Evolutionary conservation across 2,329 filamentous ascomycete species (phyloP).

Genomic region (Laburnicola sp.): DNA sequence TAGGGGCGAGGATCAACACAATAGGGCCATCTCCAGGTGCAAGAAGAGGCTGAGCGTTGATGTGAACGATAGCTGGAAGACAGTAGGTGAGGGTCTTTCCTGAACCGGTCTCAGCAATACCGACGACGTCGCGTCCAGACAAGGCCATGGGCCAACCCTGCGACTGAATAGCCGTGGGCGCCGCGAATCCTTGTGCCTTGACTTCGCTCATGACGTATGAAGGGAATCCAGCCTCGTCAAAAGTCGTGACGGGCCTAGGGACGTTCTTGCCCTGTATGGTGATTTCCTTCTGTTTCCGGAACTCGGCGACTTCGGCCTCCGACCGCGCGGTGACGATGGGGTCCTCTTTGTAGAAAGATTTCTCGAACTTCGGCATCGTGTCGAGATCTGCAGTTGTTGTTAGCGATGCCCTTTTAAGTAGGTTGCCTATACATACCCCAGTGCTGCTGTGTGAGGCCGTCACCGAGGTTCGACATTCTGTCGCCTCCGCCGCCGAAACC

Average conservation of each 20-base stretch:
- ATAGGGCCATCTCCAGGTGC: conserved; percentile 95
- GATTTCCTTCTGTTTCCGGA: conserved; percentile 84
- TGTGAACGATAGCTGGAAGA: conserved; percentile 96
- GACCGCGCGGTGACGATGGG: conserved; percentile 74
- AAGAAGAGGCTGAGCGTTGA: conserved; percentile 96
- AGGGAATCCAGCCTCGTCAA: conserved; percentile 97
- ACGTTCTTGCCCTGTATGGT: conserved; percentile 77
- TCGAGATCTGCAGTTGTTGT: conserved; percentile 64
- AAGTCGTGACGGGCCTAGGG: conserved; percentile 92
- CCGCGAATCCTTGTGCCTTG: conserved; percentile 94
- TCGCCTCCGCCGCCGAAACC: conserved; percentile 74
- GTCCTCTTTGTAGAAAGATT: conserved; percentile 98
- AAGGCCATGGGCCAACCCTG: conserved; percentile 99
- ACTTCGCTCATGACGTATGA: conserved; percentile 98
- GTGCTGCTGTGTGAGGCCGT: conserved; percentile 81
- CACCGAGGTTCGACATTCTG: conserved; percentile 89
- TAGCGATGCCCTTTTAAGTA: conserved; percentile 19
- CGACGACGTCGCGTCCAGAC: conserved; percentile 95
- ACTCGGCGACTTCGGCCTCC: conserved; percentile 78
- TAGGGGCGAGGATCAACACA: conserved; percentile 92
- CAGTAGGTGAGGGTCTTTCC: conserved; percentile 99
- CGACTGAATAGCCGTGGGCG: conserved; percentile 93
- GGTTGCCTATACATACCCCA: conserved; percentile 69
- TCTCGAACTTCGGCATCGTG: conserved; percentile 92
- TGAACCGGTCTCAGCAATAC: conserved; percentile 98